Percentiles rank a stretch among this genome's conserved stretches.
Evolutionary conservation across 768 basidiomycete species (phyloP).

Genomic region (Lactifluus volemus): DNA sequence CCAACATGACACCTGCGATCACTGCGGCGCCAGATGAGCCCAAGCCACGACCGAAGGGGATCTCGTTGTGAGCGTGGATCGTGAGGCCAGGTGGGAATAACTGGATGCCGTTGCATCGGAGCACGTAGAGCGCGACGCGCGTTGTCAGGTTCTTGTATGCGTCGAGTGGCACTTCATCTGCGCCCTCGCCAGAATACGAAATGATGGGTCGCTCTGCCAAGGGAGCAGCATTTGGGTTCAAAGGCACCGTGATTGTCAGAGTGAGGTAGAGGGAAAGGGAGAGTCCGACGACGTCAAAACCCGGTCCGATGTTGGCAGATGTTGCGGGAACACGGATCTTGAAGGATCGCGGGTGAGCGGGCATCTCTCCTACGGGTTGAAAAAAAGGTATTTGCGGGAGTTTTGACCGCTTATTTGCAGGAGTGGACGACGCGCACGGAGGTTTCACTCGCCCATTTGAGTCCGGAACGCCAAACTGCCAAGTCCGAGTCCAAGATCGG

Average conservation of each 20-base stretch:
- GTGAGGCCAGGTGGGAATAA: constrained; percentile 68
- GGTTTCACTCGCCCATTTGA: too few relatives aligned
- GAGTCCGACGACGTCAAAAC: constrained; percentile 98
- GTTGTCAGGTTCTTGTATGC: constrained; percentile 96
- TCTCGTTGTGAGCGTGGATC: constrained; percentile 83
- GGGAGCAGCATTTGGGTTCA: not conserved
- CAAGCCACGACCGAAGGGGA: constrained; percentile 95
- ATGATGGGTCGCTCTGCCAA: constrained; percentile 43
- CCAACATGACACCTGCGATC: constrained; percentile 91
- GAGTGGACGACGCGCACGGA: not conserved
- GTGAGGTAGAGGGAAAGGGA: constrained; percentile 83
- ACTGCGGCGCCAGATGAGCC: constrained; percentile 99
- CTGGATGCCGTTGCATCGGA: constrained; percentile 75
- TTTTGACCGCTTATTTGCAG: not conserved
- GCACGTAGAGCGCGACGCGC: constrained; percentile 92
- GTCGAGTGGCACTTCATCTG: constrained; percentile 83
- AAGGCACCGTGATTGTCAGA: constrained; percentile 49
- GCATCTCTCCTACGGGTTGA: not conserved
- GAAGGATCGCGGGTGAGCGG: constrained; percentile 29
- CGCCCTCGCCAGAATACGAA: constrained; percentile 82
- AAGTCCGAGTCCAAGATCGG: too few relatives aligned
- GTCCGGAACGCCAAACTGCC: too few relatives aligned
- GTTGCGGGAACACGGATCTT: constrained; percentile 90
- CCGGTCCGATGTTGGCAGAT: constrained; percentile 97
- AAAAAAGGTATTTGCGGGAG: not conserved